Percentiles rank a stretch among this genome's conserved stretches.
phyloP scores from a whole-genome alignment of 495 filamentous ascomycete genomes.

The Podospora pseudopauciseta region DNA sequence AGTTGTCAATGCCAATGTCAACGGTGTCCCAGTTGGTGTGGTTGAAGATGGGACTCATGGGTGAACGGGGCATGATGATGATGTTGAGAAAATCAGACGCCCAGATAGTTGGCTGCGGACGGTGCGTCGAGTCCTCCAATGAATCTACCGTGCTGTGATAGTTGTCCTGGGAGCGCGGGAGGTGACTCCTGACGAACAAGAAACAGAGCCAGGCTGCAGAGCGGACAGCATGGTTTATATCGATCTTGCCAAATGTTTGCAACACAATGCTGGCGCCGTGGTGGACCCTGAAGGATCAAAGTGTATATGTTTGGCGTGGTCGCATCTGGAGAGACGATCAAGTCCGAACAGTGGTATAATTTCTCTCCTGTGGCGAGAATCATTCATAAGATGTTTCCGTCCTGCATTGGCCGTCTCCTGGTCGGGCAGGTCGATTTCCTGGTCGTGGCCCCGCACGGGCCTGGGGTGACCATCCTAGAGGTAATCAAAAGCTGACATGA shows the following conservation, averaged over 20 bases:
- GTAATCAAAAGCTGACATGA: not conserved
- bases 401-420: not conserved
- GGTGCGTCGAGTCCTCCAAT: not conserved
- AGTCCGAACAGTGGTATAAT: not conserved
- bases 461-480: not conserved
- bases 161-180: not conserved
- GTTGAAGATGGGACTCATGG: slow-evolving; percentile 3
- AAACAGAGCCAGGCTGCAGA: not conserved
- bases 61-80: not conserved
- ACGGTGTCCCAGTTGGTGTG: slow-evolving; percentile 7
- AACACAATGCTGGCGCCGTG: not conserved
- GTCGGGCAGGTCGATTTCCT: not conserved
- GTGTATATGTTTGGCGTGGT: not conserved
- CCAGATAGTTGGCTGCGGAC: slow-evolving; percentile 1
- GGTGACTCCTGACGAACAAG: not conserved
- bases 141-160: not conserved
- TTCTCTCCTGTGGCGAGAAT: slow-evolving; percentile 2
- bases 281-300: not conserved
- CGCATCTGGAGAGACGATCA: slow-evolving; percentile 2
- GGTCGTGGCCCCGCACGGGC: not conserved
- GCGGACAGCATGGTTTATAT: not conserved
- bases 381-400: slow-evolving; percentile 7
- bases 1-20: not conserved
- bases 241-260: not conserved
- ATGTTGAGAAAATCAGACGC: not conserved